phyloP scores from a whole-genome alignment of 306 rosid genomes.

The Carpinus viminea region DNA sequence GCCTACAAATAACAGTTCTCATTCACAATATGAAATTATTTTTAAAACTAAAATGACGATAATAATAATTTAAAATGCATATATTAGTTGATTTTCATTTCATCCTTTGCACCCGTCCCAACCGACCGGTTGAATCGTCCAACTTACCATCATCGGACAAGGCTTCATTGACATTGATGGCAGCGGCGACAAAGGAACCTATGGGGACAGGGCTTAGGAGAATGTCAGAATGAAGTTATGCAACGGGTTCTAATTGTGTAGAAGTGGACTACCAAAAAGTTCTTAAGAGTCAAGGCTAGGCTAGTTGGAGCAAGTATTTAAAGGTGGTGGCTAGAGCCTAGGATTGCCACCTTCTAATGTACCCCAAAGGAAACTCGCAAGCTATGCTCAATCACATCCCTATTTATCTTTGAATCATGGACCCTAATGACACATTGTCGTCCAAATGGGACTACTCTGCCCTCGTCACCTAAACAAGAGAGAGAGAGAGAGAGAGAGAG shows the following conservation, averaged over 20 bases:
- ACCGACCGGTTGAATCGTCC: slow-evolving; percentile 39
- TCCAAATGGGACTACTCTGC: slow-evolving; percentile 98
- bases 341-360: slow-evolving; percentile 85
- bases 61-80: too few species aligned
- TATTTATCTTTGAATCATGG: slow-evolving; percentile 96
- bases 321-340: slow-evolving; percentile 99
- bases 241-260: slow-evolving; percentile 80
- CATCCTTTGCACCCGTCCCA: slow-evolving; percentile 40
- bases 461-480: slow-evolving; percentile 39
- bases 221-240: slow-evolving; percentile 71
- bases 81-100: slow-evolving; percentile 29
- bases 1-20: too few species aligned
- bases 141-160: slow-evolving; percentile 50
- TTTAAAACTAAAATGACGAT: too few species aligned
- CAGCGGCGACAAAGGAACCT: slow-evolving; percentile 79
- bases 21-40: too few species aligned
- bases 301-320: slow-evolving; percentile 96
- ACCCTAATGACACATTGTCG: slow-evolving; percentile 88
- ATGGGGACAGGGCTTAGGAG: slow-evolving; percentile 74
- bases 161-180: slow-evolving; percentile 30
- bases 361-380: slow-evolving; percentile 94
- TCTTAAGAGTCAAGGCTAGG: slow-evolving; percentile 86
- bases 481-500: too few species aligned
- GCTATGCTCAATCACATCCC: slow-evolving; percentile 91
- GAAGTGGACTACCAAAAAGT: slow-evolving; percentile 88